Percentiles rank a stretch among this genome's conserved stretches.
phyloP scores from a whole-genome alignment of 805 yeast genomes.

The Suhomyces sp. region DNA sequence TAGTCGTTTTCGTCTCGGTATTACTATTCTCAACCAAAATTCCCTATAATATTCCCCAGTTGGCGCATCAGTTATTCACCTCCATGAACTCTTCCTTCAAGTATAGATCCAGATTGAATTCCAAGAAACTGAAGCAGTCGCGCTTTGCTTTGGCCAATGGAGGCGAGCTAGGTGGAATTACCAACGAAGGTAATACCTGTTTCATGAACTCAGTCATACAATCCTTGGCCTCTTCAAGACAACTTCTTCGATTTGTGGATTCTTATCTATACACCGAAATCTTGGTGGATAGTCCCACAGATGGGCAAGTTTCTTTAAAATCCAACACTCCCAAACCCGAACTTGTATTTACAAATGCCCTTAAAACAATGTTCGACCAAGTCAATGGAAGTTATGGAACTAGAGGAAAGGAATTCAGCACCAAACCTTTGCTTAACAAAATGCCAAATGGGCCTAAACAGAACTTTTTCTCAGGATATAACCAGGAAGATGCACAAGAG shows the following conservation, averaged over 20 bases:
- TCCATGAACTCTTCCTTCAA: slow-evolving; percentile 9
- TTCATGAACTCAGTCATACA: slow-evolving; percentile 92
- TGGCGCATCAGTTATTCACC: slow-evolving; percentile 2
- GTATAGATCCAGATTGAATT: slow-evolving; percentile 4
- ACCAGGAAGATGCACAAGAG: slow-evolving; percentile 96
- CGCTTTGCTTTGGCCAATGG: slow-evolving; percentile 54
- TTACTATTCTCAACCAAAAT: not conserved
- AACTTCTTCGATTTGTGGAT: slow-evolving; percentile 55
- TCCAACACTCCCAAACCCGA: slow-evolving; percentile 21
- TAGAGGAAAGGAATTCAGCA: slow-evolving; percentile 58
- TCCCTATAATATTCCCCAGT: slow-evolving; percentile 2
- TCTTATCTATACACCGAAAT: slow-evolving; percentile 28
- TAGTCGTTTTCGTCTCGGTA: slow-evolving; percentile 2
- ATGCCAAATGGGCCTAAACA: slow-evolving; percentile 80
- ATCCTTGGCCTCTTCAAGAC: slow-evolving; percentile 70
- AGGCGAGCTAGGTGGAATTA: slow-evolving; percentile 79
- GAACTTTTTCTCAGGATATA: slow-evolving; percentile 75
- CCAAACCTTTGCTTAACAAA: slow-evolving; percentile 56
- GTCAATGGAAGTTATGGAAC: slow-evolving; percentile 56
- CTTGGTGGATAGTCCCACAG: slow-evolving; percentile 23
- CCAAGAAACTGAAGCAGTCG: slow-evolving; percentile 21
- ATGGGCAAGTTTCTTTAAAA: slow-evolving; percentile 13
- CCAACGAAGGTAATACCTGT: slow-evolving; percentile 91
- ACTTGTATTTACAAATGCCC: slow-evolving; percentile 51
- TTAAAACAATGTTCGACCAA: slow-evolving; percentile 50